Base-by-base conservation (phyloP, 2,329 filamentous ascomycete species). In the Fusarium foetens region DNA sequence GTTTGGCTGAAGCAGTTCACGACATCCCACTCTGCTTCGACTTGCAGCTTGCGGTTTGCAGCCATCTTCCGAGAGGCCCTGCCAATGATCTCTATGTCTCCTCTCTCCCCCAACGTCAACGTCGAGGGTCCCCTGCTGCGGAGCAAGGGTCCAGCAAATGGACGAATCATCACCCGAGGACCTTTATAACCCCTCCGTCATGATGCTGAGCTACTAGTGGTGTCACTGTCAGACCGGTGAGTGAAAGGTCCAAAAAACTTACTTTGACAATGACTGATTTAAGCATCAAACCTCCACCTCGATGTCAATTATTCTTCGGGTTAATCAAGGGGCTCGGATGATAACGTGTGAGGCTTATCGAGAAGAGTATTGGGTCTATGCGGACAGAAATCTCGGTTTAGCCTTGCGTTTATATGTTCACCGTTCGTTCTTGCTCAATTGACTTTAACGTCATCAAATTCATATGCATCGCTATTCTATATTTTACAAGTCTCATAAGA, bases 1-100 rank as follows among this genome's bases (percentile, higher is more conserved):
- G 70, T 63, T 68, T 73, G 70, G 70, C 38, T 59, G 54, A 61
- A 31, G 36, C 39, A 53, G 31, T 42, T 35, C 36, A 48, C 61
- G 71, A 64, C 63, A 73, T 73, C 62, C 70, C 53, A 72, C 70
- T 49, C 66, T 63, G 12, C 29, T 52, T 52, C n/a, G 49, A 42
- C 52, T 53, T 53, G 23, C 49, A 53, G 33, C 19, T 39, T 41
- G 52, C 23, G 16, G 51, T 33, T 59, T 70, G 57, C 62, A 68
- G 13, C 58, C 63, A 53, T 51, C 63, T 55, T 63, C 53, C 41
- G 41, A 48, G 27, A 25, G n/a, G 33, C 58, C 43, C 43, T 62
- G 48, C 29, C 58, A 55, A 58, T 68, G 64, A 74, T 71, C 59
- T 42, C 45, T 70, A 59, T 43, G 54, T 21, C 45, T 48, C 66